Evolutionary conservation across 805 yeast species (phyloP), one percentile per base, ranked within the genome.

Genomic region (Gaillardinia entomophila): DNA sequence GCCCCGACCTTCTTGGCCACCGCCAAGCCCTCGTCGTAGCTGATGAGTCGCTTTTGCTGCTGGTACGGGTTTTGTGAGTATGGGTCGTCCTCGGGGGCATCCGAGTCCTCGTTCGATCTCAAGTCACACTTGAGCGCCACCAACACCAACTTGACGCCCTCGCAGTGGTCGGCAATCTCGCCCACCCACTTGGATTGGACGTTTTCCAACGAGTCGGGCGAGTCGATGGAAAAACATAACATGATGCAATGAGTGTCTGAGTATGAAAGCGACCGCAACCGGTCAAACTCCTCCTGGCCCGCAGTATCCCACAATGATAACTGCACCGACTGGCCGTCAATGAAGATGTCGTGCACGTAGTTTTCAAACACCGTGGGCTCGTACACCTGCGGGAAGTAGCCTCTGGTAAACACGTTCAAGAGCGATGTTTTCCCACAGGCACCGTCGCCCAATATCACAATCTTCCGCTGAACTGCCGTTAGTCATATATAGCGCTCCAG

Each of bases 301-400:
- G 98, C 98, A 4, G 98, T 90, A 57, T 90, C 98, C 98, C 98
- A 92, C 34, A 90, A 67, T 12, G 96, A 88, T 36, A 90, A 66
- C 51, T 89, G 95, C 48, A 90, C 84, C 31, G 92, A 87, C 56
- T 86, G 87, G 32, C 90, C 90, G 56, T 90, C 98, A 34, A 90
- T 88, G 62, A 86, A 90, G 43, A 90, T 92, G 55, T 90, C 97
- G 60, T 90, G 97, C 38, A 89, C 95, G 55, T 90, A 90, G 64
- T 90, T 90, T 55, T 90, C 97, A 61, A 92, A 90, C 24, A 90
- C 97, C 1, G 98, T 90, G 16, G 98, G 98, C 54, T 89, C 98
- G 59, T 90, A 90, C 14, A 90, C 97, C 55, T 92, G 96, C 6
- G 97, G 97, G 66, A 90, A 90, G 60, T 90, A 92, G 2, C 98